Evolutionary conservation across 2,329 filamentous ascomycete genomes (phyloP), one percentile per base, ranked within the genome.

Genomic region (Colletotrichum neosansevieriae): DNA sequence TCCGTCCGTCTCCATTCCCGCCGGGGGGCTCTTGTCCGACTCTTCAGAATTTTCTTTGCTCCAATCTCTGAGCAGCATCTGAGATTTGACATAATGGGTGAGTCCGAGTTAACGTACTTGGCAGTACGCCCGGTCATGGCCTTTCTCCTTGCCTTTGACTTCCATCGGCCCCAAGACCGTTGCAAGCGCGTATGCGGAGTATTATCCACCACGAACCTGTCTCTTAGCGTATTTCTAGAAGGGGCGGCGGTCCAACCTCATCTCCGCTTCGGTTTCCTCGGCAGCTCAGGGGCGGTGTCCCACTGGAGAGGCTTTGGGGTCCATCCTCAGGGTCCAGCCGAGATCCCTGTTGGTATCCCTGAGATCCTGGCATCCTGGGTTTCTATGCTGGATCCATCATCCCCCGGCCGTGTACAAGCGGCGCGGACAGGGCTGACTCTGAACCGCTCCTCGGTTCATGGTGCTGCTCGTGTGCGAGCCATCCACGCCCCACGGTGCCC

Each of bases 291-390:
- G 17, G 36, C 29, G 42, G 17, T 58, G 51, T 58, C 51, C 64
- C 59, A 40, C 59, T 58, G 64, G 64, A 51, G 51, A 63, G 64
- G 59, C 64, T 63, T 54, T 38, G 32, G 40, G 34, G 34, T 36
- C 47, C 47, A 36, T 44, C 38, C 65, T 59, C 65, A 68, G 65
- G 60, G 60, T 59, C 61, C 40, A 59, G 60, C 54, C 40, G 40
- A 54, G 3, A 54, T 24, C 65, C 60, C 40, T 64, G 21, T 6
- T 34, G 34, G 44, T 24, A 21, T 32, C 59, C 17, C 40, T 40
- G 54, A 24, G 58, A 24, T 47, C 60, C 65, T 36, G 60, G 40
- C 0, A 53, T 58, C 40, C 53, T 45, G 6, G 38, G 45, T 32
- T 29, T 29, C 29, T n/a, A 6, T 36, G 32, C 50, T 36, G 50